These are phyloP conservation scores for Gloeophyllum trabeum DNA, from an alignment of 768 basidiomycete species.

Conservation along the genomic window DNA sequence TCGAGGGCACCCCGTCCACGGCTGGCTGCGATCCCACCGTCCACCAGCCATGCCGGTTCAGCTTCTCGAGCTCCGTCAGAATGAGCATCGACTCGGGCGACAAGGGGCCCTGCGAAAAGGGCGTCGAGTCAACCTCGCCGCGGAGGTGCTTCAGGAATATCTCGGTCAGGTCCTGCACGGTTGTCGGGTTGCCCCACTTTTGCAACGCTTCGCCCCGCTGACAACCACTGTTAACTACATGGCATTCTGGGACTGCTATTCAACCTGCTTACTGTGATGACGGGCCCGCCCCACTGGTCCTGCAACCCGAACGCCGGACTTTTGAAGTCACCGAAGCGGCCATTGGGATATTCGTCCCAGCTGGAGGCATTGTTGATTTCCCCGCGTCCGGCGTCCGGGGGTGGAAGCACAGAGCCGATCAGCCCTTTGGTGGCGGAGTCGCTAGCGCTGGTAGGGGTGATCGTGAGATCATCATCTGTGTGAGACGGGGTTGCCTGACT, in stretches of 20 bases:
- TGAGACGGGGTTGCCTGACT: conserved; percentile 14
- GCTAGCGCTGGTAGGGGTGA: conserved; percentile 58
- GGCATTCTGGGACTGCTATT: conserved; percentile 10
- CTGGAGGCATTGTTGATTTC: conserved; percentile 68
- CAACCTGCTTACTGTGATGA: conserved; percentile 47
- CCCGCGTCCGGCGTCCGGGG: conserved; percentile 53
- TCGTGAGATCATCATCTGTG: conserved; percentile 28
- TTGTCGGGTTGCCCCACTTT: conserved; percentile 70
- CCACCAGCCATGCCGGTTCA: conserved; percentile 84
- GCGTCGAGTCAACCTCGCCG: conserved; percentile 63
- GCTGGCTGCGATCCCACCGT: conserved; percentile 96
- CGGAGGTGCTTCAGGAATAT: conserved; percentile 78
- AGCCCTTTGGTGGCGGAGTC: conserved; percentile 49
- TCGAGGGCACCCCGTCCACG: conserved; percentile 67
- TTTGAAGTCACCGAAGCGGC: conserved; percentile 94
- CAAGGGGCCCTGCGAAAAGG: conserved; percentile 79
- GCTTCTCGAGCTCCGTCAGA: conserved; percentile 58
- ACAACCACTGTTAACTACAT: no score
- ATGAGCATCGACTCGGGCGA: conserved; percentile 77
- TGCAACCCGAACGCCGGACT: conserved; percentile 89
- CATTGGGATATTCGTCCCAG: conserved; percentile 98
- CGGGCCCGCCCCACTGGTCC: conserved; percentile 67
- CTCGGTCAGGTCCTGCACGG: conserved; percentile 55
- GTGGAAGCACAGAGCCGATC: conserved; percentile 32
- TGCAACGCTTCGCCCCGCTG: conserved; percentile 55